Evolutionary conservation across 495 filamentous ascomycete genomes (phyloP), one percentile per base, ranked within the genome.

Genomic region (Xylaria cubensis): DNA sequence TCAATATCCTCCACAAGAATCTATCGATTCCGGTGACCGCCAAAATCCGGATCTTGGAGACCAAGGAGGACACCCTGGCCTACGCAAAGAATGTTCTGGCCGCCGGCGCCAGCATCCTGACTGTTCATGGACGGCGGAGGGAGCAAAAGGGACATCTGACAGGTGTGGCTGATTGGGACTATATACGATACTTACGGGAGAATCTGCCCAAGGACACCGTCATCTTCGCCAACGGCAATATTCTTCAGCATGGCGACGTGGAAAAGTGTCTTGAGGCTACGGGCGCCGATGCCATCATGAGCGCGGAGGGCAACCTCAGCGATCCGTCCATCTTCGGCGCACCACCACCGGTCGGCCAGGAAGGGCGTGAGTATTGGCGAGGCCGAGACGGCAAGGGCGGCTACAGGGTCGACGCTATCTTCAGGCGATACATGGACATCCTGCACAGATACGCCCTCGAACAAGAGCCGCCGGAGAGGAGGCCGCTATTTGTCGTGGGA

Each of bases 141-240:
- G 94, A 98, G 69, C 96, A 98, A 78, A 98, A 98, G 81, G 95
- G 97, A 2, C 96, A 99, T 77, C 90, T 95, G 75, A 99, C 97
- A 0, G 96, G 97, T 0, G 76, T 98, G 36, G 96, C 96, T 4
- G 95, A 98, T 81, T 99, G 96, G 97, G 86, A 82, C 36, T 87
- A 90, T 64, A 90, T 99, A 64, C 86, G 90, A 32, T 97, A 92
- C 74, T 83, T 99, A 62, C 87, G 97, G 55, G 91, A 97, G 44
- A 90, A 93, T 61, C 83, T 99, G 29, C 95, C 96, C 1, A 82
- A 86, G 3, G 94, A 97, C 36, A 93, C 93, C 48, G 96, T 99
- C 10, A 89, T 99, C 10, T 97, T 99, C 78, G 95, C 96, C 17
- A 99, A 99, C 78, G 96, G 96, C 19, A 98, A 98, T 76, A 92